phyloP scores from a whole-genome alignment of 2,329 filamentous ascomycete species.

The Fusarium hainanense region DNA sequence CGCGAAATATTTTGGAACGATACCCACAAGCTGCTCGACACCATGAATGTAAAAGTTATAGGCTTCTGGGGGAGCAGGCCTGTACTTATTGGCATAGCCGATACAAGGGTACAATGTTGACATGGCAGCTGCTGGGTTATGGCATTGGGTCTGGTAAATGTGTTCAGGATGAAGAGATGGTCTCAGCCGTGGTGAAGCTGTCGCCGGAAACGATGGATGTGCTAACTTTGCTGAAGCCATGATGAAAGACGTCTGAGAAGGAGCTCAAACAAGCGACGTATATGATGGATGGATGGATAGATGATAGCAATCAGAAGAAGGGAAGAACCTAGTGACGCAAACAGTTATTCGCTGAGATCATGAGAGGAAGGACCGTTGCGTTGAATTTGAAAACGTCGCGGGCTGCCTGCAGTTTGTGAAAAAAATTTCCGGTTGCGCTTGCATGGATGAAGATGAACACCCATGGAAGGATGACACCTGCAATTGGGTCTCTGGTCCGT shows the following conservation, averaged over 20 bases:
- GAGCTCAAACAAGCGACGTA: not conserved
- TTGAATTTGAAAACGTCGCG: not conserved
- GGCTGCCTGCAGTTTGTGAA: not conserved
- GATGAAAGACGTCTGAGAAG: not conserved
- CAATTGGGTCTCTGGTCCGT: constrained; percentile 25
- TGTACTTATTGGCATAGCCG: constrained; percentile 37
- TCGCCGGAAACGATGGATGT: constrained; percentile 17
- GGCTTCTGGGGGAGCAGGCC: not conserved
- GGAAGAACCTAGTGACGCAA: constrained; percentile 2
- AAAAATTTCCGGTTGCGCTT: constrained; percentile 24
- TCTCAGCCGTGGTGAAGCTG: constrained; percentile 17
- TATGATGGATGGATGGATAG: not conserved
- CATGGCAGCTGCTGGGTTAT: not conserved
- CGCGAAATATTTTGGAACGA: constrained; percentile 25
- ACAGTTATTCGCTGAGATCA: constrained; percentile 2
- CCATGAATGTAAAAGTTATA: constrained; percentile 36
- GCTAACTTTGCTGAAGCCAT: constrained; percentile 34
- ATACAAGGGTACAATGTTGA: constrained; percentile 35
- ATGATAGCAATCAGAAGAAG: not conserved
- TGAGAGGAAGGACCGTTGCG: constrained; percentile 1
- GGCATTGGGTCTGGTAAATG: constrained; percentile 2
- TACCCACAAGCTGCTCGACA: constrained; percentile 36
- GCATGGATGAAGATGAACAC: constrained; percentile 22
- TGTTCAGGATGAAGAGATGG: constrained; percentile 10
- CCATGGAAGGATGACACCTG: constrained; percentile 21